Evolutionary conservation across 208 protist species (phyloP).

Genomic region (Acanthamoeba healyi): DNA sequence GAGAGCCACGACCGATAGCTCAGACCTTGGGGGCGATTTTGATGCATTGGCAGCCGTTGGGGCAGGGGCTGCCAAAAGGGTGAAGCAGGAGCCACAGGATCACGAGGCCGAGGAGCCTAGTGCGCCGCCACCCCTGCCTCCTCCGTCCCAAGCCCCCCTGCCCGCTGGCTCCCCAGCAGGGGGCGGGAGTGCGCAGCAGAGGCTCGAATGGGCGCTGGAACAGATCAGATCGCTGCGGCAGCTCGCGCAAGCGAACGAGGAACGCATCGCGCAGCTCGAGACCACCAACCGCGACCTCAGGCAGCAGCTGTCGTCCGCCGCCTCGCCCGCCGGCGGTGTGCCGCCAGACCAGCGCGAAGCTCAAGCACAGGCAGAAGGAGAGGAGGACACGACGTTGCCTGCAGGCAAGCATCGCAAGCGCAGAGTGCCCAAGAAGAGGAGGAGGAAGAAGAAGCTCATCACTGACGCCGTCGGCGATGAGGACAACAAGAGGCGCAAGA

Average conservation of each 20-base stretch:
- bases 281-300: not conserved
- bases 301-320: not conserved
- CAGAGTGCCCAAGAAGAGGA: not conserved
- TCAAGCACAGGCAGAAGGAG: not conserved
- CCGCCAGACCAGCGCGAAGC: too few species aligned
- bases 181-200: not conserved
- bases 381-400: not conserved
- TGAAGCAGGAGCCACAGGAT: not conserved
- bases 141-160: too few species aligned
- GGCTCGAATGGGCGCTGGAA: not conserved
- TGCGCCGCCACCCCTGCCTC: not conserved
- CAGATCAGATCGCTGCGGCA: not conserved
- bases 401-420: too few species aligned
- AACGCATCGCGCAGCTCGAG: not conserved
- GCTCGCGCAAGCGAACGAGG: not conserved
- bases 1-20: too few species aligned
- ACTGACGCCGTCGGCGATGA: too few species aligned
- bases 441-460: too few species aligned
- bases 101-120: not conserved
- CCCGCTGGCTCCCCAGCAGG: too few species aligned
- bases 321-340: too few species aligned
- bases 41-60: too few species aligned
- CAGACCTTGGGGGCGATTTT: too few species aligned
- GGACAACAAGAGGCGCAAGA: not conserved
- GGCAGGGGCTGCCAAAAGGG: not conserved